phyloP scores from a whole-genome alignment of 768 basidiomycete species.

The Tricholoma matsutake region DNA sequence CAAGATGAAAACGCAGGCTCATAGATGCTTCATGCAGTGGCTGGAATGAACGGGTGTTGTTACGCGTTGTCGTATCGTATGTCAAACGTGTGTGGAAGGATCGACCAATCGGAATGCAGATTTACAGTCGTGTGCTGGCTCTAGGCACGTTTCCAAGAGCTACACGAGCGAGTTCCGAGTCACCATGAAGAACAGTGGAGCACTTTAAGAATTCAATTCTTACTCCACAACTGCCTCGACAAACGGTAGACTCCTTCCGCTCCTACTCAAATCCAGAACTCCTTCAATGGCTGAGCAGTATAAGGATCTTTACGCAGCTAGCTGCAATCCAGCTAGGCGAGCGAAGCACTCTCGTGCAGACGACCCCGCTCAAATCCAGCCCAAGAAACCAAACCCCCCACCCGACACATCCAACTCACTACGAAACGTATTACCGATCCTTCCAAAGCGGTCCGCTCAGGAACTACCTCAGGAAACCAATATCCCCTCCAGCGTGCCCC shows the following conservation, averaged over 20 bases:
- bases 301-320: constrained; percentile 25
- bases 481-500: constrained; percentile 2
- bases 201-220: neutral
- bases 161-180: constrained; percentile 24
- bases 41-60: neutral
- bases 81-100: constrained; percentile 28
- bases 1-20: too few species aligned
- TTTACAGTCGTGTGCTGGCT: constrained; percentile 29
- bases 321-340: constrained; percentile 37
- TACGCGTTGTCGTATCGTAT: neutral
- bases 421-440: constrained; percentile 19
- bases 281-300: constrained; percentile 2
- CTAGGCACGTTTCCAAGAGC: constrained; percentile 29
- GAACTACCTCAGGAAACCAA: neutral
- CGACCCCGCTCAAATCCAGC: neutral
- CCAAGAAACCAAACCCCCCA: constrained; percentile 10
- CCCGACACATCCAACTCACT: constrained; percentile 8
- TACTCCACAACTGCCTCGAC: neutral
- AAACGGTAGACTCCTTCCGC: neutral
- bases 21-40: too few species aligned
- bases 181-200: neutral
- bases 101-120: constrained; percentile 26
- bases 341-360: constrained; percentile 29
- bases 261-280: neutral
- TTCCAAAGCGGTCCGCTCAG: constrained; percentile 16